Evolutionary conservation across 495 filamentous ascomycete species (phyloP).

Genomic region (Parachaetomium inaequale): DNA sequence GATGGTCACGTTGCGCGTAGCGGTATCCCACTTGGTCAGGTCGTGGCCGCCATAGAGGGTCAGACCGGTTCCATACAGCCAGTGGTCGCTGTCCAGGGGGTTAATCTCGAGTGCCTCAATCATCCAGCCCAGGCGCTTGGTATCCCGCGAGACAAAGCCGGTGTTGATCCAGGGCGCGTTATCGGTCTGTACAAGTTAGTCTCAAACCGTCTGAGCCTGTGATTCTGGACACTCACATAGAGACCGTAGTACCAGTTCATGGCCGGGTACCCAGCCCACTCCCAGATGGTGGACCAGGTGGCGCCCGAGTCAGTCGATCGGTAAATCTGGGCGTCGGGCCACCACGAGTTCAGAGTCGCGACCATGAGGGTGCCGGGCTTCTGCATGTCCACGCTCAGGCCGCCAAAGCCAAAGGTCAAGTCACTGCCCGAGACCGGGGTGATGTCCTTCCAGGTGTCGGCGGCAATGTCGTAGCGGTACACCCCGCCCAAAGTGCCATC

Average conservation of each 20-base stretch:
- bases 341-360: constrained; percentile 56
- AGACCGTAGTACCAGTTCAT: constrained; percentile 45
- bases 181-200: constrained; percentile 25
- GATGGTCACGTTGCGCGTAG: constrained; percentile 46
- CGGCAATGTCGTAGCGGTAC: constrained; percentile 50
- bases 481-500: constrained; percentile 52
- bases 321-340: constrained; percentile 55
- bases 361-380: constrained; percentile 55
- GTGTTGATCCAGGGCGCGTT: constrained; percentile 50
- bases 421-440: constrained; percentile 45
- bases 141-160: constrained; percentile 45
- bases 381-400: constrained; percentile 52
- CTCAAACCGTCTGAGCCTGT: constrained; percentile 14
- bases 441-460: constrained; percentile 52
- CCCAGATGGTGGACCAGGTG: constrained; percentile 53
- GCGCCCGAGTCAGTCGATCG: constrained; percentile 51
- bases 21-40: constrained; percentile 49
- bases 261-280: constrained; percentile 47
- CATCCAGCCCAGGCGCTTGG: constrained; percentile 59
- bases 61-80: constrained; percentile 56
- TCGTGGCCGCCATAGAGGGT: constrained; percentile 55
- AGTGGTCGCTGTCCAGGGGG: constrained; percentile 57
- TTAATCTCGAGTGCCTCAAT: constrained; percentile 59
- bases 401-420: constrained; percentile 53
- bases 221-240: constrained; percentile 33